Evolutionary conservation across 1,284 basidiomycete genomes (phyloP).

Genomic region (Amylostereum areolatum): DNA sequence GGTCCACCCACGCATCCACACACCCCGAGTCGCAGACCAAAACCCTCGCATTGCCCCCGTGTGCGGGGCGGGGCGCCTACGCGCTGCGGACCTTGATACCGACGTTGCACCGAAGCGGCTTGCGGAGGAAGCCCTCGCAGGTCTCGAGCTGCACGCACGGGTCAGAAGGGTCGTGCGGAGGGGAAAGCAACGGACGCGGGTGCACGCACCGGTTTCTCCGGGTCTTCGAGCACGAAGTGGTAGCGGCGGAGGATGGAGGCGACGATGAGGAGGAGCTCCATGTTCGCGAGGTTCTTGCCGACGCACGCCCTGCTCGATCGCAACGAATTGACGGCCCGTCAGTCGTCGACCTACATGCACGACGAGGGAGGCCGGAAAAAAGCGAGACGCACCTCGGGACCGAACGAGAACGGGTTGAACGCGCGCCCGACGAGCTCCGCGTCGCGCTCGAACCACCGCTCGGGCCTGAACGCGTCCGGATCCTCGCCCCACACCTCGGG

Average conservation of each 20-base stretch:
- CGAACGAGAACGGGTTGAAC: conserved; percentile 72
- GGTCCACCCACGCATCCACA: too few relatives aligned
- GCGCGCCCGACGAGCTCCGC: conserved; percentile 54
- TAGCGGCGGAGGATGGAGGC: conserved; percentile 69
- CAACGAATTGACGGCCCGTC: not conserved
- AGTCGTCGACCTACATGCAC: not conserved
- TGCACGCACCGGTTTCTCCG: conserved; percentile 47
- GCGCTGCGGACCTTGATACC: conserved; percentile 55
- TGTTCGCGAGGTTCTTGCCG: conserved; percentile 66
- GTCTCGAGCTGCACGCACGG: conserved; percentile 47
- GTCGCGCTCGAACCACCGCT: conserved; percentile 75
- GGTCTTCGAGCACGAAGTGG: conserved; percentile 58
- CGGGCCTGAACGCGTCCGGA: conserved; percentile 66
- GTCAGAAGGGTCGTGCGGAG: conserved; percentile 5
- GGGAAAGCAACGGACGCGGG: not conserved
- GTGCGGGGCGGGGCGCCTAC: conserved; percentile 5
- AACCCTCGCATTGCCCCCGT: too few relatives aligned
- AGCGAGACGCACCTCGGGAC: conserved; percentile 45
- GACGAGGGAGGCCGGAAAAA: conserved; percentile 1
- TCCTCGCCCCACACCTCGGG: conserved; percentile 71
- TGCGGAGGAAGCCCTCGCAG: conserved; percentile 74
- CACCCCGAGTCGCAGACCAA: too few relatives aligned
- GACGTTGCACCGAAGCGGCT: conserved; percentile 61
- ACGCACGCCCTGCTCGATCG: conserved; percentile 52
- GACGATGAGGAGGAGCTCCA: conserved; percentile 73